Evolutionary conservation across 2,329 filamentous ascomycete species (phyloP), one percentile per base, ranked within the genome.

Genomic region (Fusarium zealandicum): DNA sequence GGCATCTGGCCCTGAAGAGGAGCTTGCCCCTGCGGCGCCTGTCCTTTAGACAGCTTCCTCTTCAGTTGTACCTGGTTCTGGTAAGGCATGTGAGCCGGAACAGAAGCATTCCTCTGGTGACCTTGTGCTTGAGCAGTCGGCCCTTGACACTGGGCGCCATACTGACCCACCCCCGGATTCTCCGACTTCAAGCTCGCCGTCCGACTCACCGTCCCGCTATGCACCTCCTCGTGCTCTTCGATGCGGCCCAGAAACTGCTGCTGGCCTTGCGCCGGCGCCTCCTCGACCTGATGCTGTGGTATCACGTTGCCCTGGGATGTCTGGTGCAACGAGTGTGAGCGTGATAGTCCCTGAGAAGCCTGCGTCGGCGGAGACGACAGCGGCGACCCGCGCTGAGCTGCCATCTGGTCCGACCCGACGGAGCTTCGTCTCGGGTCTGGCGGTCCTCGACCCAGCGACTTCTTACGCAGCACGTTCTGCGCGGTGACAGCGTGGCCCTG

Each of bases 141-240:
- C 9, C 41, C 42, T 35, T 36, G 42, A 35, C n/a, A 17, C 13
- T 22, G 32, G 28, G 48, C 47, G 17, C 12, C 30, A 6, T 57
- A 51, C 8, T 51, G 59, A 13, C 44, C n/a, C n/a, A n/a, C n/a
- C n/a, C n/a, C 53, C 11, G 51, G 60, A 18, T 52, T 58, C 10
- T 59, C 58, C 11, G 32, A 47, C 44, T 68, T 62, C n/a, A 59
- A 54, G 11, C 66, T 68, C 11, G 65, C 39, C 30, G 64, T 54
- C 2, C 59, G 54, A 14, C 61, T 65, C 9, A 54, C 51, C 3
- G 54, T 48, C 18, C 37, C n/a, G 13, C 51, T 37, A 3, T 54
- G n/a, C 10, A 44, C 51, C 39, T 68, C 66, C 2, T 68, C 64
- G 3, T 65, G 56, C 42, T 70, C 68, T 28, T 68, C 66, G 11